Evolutionary conservation across 768 basidiomycete species (phyloP).

Genomic region (Boletus sp.): DNA sequence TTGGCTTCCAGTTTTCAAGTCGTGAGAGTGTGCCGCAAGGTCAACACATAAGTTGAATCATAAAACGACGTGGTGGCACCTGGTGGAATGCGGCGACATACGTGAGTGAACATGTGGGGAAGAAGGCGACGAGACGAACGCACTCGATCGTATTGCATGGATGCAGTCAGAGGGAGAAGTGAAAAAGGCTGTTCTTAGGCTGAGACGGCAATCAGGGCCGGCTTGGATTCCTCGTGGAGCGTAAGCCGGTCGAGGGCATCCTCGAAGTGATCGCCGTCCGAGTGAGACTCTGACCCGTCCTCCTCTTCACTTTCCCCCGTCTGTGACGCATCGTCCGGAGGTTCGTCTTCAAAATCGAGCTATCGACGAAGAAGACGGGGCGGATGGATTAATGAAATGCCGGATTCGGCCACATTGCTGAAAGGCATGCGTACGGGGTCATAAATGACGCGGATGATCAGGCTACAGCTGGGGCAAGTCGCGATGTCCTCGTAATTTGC

Average conservation of each 20-base stretch:
- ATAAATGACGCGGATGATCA: constrained; percentile 88
- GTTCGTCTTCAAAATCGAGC: constrained; percentile 84
- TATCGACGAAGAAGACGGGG: constrained; percentile 26
- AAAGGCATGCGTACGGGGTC: constrained; percentile 71
- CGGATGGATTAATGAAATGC: background rate
- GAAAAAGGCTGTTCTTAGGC: constrained; percentile 7
- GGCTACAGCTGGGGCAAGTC: constrained; percentile 92
- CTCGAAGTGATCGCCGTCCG: constrained; percentile 49
- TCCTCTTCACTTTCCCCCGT: constrained; percentile 33
- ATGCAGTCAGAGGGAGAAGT: background rate
- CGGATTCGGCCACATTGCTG: background rate
- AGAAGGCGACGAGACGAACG: background rate
- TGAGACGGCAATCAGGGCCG: constrained; percentile 11
- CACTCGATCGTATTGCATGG: constrained; percentile 1
- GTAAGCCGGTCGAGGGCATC: constrained; percentile 66
- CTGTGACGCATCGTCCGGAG: constrained; percentile 45
- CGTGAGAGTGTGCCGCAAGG: background rate
- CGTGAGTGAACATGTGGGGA: background rate
- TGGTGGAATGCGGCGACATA: background rate
- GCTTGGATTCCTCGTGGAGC: constrained; percentile 14
- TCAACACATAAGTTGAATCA: background rate
- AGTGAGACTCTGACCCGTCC: constrained; percentile 35
- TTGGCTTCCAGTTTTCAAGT: background rate
- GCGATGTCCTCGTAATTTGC: constrained; percentile 90
- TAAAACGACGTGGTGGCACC: background rate